phyloP scores from a whole-genome alignment of 2,329 filamentous ascomycete genomes.

The Cryphonectria radicalis region DNA sequence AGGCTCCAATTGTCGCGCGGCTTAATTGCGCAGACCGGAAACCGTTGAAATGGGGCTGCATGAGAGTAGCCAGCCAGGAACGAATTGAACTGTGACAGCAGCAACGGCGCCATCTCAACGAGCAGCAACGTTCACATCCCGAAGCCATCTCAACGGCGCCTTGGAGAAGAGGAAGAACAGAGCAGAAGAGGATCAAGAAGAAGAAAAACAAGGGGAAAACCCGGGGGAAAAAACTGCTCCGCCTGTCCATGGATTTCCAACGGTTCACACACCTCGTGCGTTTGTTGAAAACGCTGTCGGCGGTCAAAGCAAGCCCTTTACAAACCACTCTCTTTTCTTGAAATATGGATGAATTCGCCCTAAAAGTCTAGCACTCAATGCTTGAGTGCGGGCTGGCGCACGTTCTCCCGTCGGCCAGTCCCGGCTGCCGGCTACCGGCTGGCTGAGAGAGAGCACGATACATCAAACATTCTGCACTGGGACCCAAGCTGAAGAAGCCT shows the following conservation, averaged over 20 bases:
- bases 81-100: conserved; percentile 9
- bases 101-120: not conserved
- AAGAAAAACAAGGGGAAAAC: not conserved
- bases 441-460: conserved; percentile 15
- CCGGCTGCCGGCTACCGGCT: conserved; percentile 25
- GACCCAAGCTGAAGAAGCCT: conserved; percentile 15
- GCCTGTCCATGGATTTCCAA: not conserved
- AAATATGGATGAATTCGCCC: conserved; percentile 24
- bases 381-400: conserved; percentile 21
- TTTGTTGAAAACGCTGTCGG: conserved; percentile 3
- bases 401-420: conserved; percentile 17
- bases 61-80: conserved; percentile 10
- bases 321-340: conserved; percentile 8
- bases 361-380: conserved; percentile 15
- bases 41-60: conserved; percentile 13
- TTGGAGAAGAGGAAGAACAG: not conserved
- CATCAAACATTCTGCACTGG: conserved; percentile 18
- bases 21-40: conserved; percentile 24
- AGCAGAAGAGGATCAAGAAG: not conserved
- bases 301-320: conserved; percentile 6
- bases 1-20: conserved; percentile 11
- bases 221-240: not conserved
- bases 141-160: not conserved
- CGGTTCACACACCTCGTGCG: not conserved
- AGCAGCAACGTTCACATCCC: conserved; percentile 4